These are phyloP conservation scores for Aspergillus sp. DNA, from an alignment of 2,329 filamentous ascomycete species.

Conservation along the genomic window DNA sequence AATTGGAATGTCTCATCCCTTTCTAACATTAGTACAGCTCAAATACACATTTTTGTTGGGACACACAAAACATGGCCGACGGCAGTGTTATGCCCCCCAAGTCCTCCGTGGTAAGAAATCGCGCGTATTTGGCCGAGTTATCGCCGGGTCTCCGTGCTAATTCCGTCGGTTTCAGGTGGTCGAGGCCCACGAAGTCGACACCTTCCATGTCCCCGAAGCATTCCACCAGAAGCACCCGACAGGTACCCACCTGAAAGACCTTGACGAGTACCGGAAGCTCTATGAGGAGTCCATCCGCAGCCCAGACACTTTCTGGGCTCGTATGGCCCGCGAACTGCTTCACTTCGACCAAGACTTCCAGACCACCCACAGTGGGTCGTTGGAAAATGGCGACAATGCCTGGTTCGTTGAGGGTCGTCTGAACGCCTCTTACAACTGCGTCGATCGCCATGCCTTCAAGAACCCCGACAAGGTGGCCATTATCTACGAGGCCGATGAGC, in stretches of 20 bases:
- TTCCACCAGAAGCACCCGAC: slow-evolving; percentile 61
- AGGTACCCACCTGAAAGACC: slow-evolving; percentile 59
- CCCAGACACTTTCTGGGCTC: slow-evolving; percentile 87
- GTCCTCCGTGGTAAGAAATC: slow-evolving; percentile 43
- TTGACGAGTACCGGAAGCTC: slow-evolving; percentile 65
- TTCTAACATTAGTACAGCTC: not conserved
- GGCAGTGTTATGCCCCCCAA: slow-evolving; percentile 36
- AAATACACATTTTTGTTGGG: slow-evolving; percentile 12
- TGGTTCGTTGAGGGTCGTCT: slow-evolving; percentile 95
- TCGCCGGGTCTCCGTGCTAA: slow-evolving; percentile 17
- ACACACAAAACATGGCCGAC: slow-evolving; percentile 39
- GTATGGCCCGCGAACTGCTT: slow-evolving; percentile 81
- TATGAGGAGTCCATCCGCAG: slow-evolving; percentile 85
- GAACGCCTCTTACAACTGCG: slow-evolving; percentile 96
- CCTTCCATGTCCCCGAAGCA: slow-evolving; percentile 59
- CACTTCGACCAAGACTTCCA: slow-evolving; percentile 90
- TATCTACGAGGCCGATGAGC: slow-evolving; percentile 97
- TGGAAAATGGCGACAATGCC: slow-evolving; percentile 77
- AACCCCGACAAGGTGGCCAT: slow-evolving; percentile 92
- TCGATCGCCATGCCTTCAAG: slow-evolving; percentile 95
- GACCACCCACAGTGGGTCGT: slow-evolving; percentile 77
- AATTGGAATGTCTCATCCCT: not conserved
- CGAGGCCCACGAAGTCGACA: slow-evolving; percentile 52
- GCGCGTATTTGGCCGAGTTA: slow-evolving; percentile 1
- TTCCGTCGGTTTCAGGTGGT: slow-evolving; percentile 34